Conservation (phyloP, 2,329 filamentous ascomycete genomes). For the Hymenoscyphus infarciens region DNA sequence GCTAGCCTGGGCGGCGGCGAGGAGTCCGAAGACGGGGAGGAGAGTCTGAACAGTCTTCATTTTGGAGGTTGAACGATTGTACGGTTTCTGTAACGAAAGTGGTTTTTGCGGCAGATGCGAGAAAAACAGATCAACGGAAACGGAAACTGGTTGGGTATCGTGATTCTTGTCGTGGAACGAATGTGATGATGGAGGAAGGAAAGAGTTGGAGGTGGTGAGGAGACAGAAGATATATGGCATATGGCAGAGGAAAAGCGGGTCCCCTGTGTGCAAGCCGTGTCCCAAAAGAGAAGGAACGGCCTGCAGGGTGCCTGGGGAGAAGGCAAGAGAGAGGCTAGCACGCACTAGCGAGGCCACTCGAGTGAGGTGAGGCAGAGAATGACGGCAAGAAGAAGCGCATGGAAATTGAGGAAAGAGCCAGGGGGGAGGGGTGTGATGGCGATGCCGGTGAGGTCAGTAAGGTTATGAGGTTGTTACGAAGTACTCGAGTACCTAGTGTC, state of each 20-base stretch:
- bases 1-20: conserved; percentile 27
- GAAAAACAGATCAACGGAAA: conserved; percentile 5
- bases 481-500: too few relatives aligned
- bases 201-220: neutral
- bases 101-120: neutral
- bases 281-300: conserved; percentile 9
- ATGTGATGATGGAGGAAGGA: conserved; percentile 6
- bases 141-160: conserved; percentile 6
- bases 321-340: neutral
- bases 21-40: conserved; percentile 35
- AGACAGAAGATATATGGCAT: conserved; percentile 5
- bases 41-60: conserved; percentile 21
- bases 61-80: conserved; percentile 14
- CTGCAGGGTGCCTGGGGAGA: neutral
- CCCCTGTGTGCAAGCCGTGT: neutral
- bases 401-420: neutral
- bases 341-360: neutral
- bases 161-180: conserved; percentile 5
- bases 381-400: conserved; percentile 3
- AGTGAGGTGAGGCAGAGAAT: neutral
- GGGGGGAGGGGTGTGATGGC: neutral
- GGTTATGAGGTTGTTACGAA: neutral
- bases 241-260: neutral
- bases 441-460: neutral
- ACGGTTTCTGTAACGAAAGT: conserved; percentile 14